Evolutionary conservation across 2,329 filamentous ascomycete genomes (phyloP), one percentile per base, ranked within the genome.

Genomic region (Trichoderma pleuroti): DNA sequence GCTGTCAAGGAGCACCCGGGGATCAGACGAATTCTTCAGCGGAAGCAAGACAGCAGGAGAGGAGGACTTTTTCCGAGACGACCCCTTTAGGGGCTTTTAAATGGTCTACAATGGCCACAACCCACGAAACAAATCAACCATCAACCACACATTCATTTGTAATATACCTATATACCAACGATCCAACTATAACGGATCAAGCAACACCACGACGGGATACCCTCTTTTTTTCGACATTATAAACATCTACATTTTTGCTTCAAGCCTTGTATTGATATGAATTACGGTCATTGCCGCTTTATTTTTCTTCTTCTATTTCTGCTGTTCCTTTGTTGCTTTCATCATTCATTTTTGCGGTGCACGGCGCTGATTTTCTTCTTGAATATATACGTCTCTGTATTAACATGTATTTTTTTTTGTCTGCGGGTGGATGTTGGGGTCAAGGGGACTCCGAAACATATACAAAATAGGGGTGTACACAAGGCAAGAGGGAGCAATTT

Each of bases 11-110:
- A 80, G 80, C 68, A 84, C 82, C 54, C 82, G 84, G 18, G 81
- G 82, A 12, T 85, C 82, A 1, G 85, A 88, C 34, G 86, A 86
- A 56, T 83, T 80, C 71, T 84, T 85, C 73, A 77, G 81, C 5
- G 84, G 84, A 24, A 86, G 83, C 68, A 81, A 82, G 70, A 83
- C 81, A 8, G 79, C 81, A 11, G 80, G 82, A 18, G 86, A 89
- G 72, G 87, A 90, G 70, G 87, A 90, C 70, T 88, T 83, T 75
- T 84, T 85, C 76, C 81, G 85, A 46, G 86, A 90, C 28, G 88
- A 91, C 72, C 88, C 88, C 1, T 91, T 91, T 74, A 84, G 83
- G 74, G 88, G 88, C 4, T 91, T 91, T 74, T 91, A 39, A 61
- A 54, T 4, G 32, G 14, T 16, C n/a, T n/a, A 26, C 49, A 52